phyloP scores from a whole-genome alignment of 2,329 filamentous ascomycete genomes.

The Cladosporium oxysporum region DNA sequence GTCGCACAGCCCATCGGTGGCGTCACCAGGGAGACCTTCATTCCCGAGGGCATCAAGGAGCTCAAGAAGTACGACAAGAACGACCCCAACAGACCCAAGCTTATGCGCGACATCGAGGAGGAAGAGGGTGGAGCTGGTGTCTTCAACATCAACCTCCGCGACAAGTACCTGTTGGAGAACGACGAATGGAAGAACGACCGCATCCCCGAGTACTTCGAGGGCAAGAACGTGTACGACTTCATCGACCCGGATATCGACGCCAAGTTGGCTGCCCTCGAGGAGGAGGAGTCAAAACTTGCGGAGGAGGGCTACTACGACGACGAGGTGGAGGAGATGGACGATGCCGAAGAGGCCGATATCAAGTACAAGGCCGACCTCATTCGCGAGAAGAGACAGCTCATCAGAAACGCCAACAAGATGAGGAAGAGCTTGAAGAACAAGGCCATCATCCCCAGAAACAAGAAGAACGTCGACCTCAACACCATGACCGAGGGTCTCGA shows the following conservation, averaged over 20 bases:
- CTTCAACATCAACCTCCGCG: conserved; percentile 87
- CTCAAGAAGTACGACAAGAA: conserved; percentile 87
- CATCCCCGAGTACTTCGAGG: conserved; percentile 90
- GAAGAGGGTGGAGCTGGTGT: conserved; percentile 95
- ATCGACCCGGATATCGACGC: conserved; percentile 95
- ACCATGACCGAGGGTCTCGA: conserved; percentile 86
- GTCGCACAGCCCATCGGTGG: conserved; percentile 92
- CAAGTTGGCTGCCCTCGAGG: conserved; percentile 88
- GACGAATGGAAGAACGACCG: conserved; percentile 95
- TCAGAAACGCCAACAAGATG: conserved; percentile 92
- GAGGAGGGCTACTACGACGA: conserved; percentile 92
- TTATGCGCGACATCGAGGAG: conserved; percentile 85
- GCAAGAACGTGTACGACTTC: conserved; percentile 97
- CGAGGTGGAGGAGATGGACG: conserved; percentile 71
- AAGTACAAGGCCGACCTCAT: conserved; percentile 92
- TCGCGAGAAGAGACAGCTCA: conserved; percentile 87
- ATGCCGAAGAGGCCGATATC: conserved; percentile 84
- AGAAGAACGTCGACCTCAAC: conserved; percentile 77
- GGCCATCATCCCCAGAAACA: conserved; percentile 83
- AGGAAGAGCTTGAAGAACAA: conserved; percentile 97
- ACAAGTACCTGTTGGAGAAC: conserved; percentile 84
- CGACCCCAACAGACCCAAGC: conserved; percentile 77
- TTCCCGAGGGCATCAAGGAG: conserved; percentile 79
- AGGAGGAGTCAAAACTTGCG: conserved; percentile 91
- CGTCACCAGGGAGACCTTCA: conserved; percentile 74